A percentile compares a stretch with the other conserved stretches of the same genome.
Conservation (phyloP, 805 yeast genomes). For the Barnettozyma californica region DNA sequence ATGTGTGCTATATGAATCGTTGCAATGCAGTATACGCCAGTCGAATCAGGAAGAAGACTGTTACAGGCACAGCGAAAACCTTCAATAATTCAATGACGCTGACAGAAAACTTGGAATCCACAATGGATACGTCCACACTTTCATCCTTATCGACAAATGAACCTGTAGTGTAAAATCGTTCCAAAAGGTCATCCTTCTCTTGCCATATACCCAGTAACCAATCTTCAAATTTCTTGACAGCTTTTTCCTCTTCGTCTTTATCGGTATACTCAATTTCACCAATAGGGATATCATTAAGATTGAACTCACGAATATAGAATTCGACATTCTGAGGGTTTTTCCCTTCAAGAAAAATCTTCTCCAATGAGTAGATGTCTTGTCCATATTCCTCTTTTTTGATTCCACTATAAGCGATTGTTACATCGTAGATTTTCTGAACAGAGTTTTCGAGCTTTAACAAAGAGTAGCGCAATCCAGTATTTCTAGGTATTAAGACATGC, state of each 20-base stretch:
- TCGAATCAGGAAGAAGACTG: slow-evolving; percentile 19
- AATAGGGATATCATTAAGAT: slow-evolving; percentile 59
- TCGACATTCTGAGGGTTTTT: slow-evolving; percentile 63
- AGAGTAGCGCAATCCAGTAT: slow-evolving; percentile 69
- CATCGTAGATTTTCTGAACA: slow-evolving; percentile 63
- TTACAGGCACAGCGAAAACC: slow-evolving; percentile 30
- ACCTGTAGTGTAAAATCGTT: slow-evolving; percentile 52
- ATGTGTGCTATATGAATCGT: neutral
- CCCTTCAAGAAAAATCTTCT: slow-evolving; percentile 60
- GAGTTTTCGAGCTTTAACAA: slow-evolving; percentile 50
- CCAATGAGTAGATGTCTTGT: slow-evolving; percentile 68
- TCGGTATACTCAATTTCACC: slow-evolving; percentile 42
- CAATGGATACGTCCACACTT: slow-evolving; percentile 11
- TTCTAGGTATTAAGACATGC: slow-evolving; percentile 76
- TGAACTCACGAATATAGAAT: slow-evolving; percentile 57
- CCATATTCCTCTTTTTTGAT: slow-evolving; percentile 60
- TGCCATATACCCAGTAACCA: slow-evolving; percentile 78
- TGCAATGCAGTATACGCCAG: neutral
- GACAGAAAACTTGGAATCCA: slow-evolving; percentile 18
- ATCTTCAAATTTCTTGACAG: slow-evolving; percentile 47
- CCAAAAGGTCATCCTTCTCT: slow-evolving; percentile 71
- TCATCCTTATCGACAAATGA: slow-evolving; percentile 32
- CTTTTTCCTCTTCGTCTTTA: slow-evolving; percentile 34
- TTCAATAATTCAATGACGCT: slow-evolving; percentile 25
- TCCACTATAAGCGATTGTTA: slow-evolving; percentile 80